Evolutionary conservation across 2,329 filamentous ascomycete species (phyloP).

Genomic region (Colletotrichum nymphaeae): DNA sequence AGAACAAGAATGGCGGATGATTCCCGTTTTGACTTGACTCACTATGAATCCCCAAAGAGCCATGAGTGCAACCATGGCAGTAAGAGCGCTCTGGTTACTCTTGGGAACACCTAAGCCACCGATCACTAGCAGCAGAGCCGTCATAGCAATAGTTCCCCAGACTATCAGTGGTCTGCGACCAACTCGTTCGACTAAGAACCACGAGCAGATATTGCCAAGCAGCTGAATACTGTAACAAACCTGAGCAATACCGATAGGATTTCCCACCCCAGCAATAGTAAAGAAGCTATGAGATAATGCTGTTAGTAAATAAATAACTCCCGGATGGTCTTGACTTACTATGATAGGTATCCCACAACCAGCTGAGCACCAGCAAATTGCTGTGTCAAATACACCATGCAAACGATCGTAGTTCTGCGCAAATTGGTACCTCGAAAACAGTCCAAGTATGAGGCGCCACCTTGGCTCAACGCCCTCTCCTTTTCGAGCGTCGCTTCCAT

Average conservation of each 20-base stretch:
- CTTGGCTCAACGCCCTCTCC: constrained; percentile 44
- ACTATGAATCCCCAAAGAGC: constrained; percentile 26
- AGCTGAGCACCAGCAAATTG: constrained; percentile 57
- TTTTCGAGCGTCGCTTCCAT: constrained; percentile 46
- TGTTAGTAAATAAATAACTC: constrained; percentile 45
- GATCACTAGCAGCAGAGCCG: constrained; percentile 37
- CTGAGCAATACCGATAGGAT: constrained; percentile 52
- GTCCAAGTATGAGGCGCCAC: constrained; percentile 57
- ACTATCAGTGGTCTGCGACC: constrained; percentile 53
- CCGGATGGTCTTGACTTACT: constrained; percentile 28
- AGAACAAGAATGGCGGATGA: background rate
- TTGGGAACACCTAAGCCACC: constrained; percentile 46
- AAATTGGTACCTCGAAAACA: constrained; percentile 60
- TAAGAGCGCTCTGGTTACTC: background rate
- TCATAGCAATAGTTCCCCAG: constrained; percentile 37
- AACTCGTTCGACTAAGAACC: constrained; percentile 48
- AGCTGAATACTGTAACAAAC: constrained; percentile 55
- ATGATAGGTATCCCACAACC: constrained; percentile 40
- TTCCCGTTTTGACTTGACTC: background rate
- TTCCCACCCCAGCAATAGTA: constrained; percentile 50
- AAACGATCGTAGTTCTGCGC: constrained; percentile 66
- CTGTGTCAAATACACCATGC: constrained; percentile 73
- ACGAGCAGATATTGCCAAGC: constrained; percentile 52
- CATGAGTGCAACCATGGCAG: constrained; percentile 19
- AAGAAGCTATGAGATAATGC: constrained; percentile 39